phyloP scores from a whole-genome alignment of 371 early-diverging fungal species.

The Zopfochytrium polystomum region DNA sequence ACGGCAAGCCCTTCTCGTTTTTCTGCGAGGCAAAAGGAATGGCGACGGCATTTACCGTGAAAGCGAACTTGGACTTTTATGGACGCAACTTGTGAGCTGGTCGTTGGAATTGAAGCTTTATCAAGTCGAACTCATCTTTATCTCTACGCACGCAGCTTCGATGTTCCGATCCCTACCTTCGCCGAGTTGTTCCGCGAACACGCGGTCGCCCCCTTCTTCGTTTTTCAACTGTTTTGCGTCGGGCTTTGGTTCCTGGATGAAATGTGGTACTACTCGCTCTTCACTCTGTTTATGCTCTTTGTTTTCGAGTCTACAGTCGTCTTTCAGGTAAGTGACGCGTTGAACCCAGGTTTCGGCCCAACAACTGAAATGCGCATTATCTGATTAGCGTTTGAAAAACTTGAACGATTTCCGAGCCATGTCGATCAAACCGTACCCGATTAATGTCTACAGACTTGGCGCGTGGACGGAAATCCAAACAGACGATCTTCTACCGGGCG shows the following conservation, averaged over 20 bases:
- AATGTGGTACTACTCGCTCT: constrained; percentile 99
- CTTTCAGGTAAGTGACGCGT: constrained; percentile 66
- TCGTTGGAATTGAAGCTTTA: too few species aligned
- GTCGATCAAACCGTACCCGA: constrained; percentile 86
- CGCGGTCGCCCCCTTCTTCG: constrained; percentile 98
- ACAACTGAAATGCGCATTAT: neutral
- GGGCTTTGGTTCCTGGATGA: constrained; percentile 99
- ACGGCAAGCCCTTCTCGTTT: constrained; percentile 22
- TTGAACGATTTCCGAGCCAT: constrained; percentile 96
- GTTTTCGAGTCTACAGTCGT: constrained; percentile 99
- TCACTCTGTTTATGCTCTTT: constrained; percentile 95
- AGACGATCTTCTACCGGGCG: constrained; percentile 93
- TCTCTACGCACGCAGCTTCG: constrained; percentile 55
- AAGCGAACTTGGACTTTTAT: constrained; percentile 62
- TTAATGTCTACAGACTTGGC: constrained; percentile 74
- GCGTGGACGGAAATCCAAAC: constrained; percentile 77
- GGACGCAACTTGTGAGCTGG: constrained; percentile 71
- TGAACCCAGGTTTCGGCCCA: neutral
- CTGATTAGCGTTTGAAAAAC: constrained; percentile 77
- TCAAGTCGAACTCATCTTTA: neutral
- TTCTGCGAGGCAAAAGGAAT: constrained; percentile 47
- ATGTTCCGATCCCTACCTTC: constrained; percentile 94
- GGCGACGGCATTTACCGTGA: constrained; percentile 54
- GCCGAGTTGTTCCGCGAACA: constrained; percentile 96
- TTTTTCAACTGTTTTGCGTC: constrained; percentile 99